Percentiles rank a stretch among this genome's conserved stretches.
These are phyloP conservation scores for Coniella vitis DNA, from an alignment of 2,329 filamentous ascomycete genomes.

Conservation along the genomic window DNA sequence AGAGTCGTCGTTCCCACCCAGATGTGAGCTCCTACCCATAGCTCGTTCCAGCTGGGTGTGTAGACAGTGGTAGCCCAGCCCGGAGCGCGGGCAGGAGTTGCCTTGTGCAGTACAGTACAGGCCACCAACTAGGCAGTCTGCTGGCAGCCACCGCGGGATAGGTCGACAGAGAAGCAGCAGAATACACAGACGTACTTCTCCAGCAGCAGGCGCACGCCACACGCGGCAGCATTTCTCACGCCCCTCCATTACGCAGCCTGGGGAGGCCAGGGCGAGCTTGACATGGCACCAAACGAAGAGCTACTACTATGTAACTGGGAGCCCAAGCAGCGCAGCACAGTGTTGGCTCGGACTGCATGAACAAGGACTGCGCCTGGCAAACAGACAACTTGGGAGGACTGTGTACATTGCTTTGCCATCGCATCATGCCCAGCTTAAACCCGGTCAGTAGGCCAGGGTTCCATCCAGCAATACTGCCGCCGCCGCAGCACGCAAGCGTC, in stretches of 20 bases:
- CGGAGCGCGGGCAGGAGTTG: too few species aligned
- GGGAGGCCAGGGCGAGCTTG: background rate
- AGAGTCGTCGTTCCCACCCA: background rate
- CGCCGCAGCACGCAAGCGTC: background rate
- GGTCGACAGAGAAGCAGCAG: too few species aligned
- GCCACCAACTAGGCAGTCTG: too few species aligned
- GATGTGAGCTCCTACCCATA: too few species aligned
- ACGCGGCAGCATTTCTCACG: background rate
- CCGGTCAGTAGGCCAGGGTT: background rate
- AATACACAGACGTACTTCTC: too few species aligned
- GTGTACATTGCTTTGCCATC: too few species aligned
- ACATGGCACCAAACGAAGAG: background rate
- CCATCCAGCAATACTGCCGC: background rate
- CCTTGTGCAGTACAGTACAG: too few species aligned
- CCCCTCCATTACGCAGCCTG: background rate
- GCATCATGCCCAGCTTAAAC: background rate
- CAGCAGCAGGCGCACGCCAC: background rate
- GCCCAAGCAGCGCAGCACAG: conserved; percentile 7
- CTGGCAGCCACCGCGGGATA: too few species aligned
- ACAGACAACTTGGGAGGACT: background rate
- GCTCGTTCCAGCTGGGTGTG: too few species aligned
- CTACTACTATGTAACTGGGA: background rate
- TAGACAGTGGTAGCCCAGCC: too few species aligned
- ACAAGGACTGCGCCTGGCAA: conserved; percentile 8
- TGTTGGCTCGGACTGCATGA: background rate